Evolutionary conservation across 352 stramenopile species (phyloP).

Genomic region (Phytophthora pini): DNA sequence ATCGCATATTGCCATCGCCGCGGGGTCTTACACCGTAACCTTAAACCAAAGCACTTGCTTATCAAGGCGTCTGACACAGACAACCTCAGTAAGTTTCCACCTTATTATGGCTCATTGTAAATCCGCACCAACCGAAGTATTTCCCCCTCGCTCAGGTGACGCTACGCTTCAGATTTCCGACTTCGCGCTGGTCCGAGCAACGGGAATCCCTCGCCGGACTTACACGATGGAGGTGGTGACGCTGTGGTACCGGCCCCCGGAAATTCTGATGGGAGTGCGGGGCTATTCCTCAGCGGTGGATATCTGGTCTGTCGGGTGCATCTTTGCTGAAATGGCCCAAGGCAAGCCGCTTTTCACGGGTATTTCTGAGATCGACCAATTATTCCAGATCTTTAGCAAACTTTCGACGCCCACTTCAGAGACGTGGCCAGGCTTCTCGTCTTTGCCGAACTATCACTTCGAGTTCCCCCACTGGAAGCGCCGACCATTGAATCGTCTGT

Average conservation of each 20-base stretch:
- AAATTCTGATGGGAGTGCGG: slow-evolving; percentile 91
- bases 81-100: slow-evolving; percentile 53
- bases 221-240: slow-evolving; percentile 94
- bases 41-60: slow-evolving; percentile 92
- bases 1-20: slow-evolving; percentile 90
- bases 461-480: slow-evolving; percentile 85
- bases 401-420: slow-evolving; percentile 97
- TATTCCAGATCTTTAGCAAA: slow-evolving; percentile 92
- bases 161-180: slow-evolving; percentile 86
- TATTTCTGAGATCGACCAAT: slow-evolving; percentile 85
- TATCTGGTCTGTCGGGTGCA: slow-evolving; percentile 96
- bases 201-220: slow-evolving; percentile 84
- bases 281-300: slow-evolving; percentile 89
- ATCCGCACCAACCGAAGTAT: neutral
- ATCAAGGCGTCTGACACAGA: slow-evolving; percentile 76
- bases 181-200: slow-evolving; percentile 90
- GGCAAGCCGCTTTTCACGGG: slow-evolving; percentile 83
- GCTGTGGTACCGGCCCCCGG: slow-evolving; percentile 90
- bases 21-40: slow-evolving; percentile 90
- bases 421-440: slow-evolving; percentile 96
- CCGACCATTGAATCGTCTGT: slow-evolving; percentile 71
- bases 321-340: slow-evolving; percentile 98
- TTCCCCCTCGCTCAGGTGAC: slow-evolving; percentile 42
- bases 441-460: slow-evolving; percentile 97
- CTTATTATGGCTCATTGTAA: too few relatives aligned